Percentiles rank a stretch among this genome's conserved stretches.
Evolutionary conservation across 169 alveolate species (phyloP).

Genomic region (Plasmodium yoelii): DNA sequence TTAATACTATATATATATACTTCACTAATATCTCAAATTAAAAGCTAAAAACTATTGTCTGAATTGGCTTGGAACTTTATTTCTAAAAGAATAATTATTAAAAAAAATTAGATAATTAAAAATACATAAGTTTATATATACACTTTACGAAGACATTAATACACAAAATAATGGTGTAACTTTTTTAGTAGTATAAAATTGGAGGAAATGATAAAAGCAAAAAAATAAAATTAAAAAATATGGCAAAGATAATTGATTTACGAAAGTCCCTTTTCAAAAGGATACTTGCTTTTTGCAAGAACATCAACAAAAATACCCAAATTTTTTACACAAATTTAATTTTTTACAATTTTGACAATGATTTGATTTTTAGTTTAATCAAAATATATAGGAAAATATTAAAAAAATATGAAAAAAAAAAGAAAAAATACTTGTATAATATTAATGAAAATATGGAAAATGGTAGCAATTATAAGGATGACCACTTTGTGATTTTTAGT

Average conservation of each 20-base stretch:
- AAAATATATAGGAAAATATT: conserved; percentile 19
- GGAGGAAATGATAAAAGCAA: not conserved
- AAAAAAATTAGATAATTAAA: too few species aligned
- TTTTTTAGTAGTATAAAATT: not conserved
- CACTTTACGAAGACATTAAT: too few species aligned
- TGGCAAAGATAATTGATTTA: conserved; percentile 16
- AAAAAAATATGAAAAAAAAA: conserved; percentile 18
- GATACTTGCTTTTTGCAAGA: conserved; percentile 23
- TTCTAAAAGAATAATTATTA: too few species aligned
- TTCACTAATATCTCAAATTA: not conserved
- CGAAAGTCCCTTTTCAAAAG: conserved; percentile 14
- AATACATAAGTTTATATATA: too few species aligned
- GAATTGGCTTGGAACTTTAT: too few species aligned
- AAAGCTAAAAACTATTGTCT: too few species aligned
- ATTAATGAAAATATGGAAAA: not conserved
- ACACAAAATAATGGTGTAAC: not conserved
- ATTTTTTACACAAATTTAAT: conserved; percentile 47
- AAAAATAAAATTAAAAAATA: conserved; percentile 8
- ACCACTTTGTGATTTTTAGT: conserved; percentile 44
- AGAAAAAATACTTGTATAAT: too few species aligned
- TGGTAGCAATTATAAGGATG: not conserved
- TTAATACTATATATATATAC: not conserved
- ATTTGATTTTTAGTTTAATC: conserved; percentile 30
- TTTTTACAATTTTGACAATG: conserved; percentile 44
- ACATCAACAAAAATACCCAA: conserved; percentile 12